These are phyloP conservation scores for Capsicum chinense DNA, from an alignment of 257 asterid genomes.

Conservation along the genomic window DNA sequence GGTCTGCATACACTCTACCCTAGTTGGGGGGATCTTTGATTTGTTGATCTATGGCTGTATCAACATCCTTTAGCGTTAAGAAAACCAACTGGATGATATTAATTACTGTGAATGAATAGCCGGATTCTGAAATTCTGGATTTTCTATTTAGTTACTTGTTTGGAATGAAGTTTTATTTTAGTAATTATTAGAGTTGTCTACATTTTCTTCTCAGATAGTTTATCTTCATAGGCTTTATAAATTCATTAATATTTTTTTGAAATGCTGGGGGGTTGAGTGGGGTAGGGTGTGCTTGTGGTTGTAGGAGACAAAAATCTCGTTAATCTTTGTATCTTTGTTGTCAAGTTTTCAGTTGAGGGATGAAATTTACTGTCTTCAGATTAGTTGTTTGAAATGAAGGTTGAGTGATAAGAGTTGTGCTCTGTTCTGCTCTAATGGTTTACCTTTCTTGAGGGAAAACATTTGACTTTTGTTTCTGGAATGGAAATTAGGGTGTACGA, in stretches of 20 bases:
- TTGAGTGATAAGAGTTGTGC: not conserved
- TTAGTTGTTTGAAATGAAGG: not conserved
- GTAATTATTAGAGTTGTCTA: not conserved
- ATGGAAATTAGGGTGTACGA: constrained; percentile 67
- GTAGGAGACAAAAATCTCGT: not conserved
- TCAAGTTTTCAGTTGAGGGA: not conserved
- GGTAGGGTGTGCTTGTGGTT: not conserved
- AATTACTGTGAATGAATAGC: not conserved
- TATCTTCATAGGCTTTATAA: not conserved
- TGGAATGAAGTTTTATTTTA: not conserved
- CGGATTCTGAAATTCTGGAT: not conserved
- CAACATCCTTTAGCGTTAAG: not conserved
- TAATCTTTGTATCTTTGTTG: not conserved
- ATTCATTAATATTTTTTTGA: not conserved
- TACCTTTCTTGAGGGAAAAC: not conserved
- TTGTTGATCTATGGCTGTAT: constrained; percentile 6
- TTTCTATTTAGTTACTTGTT: constrained; percentile 4
- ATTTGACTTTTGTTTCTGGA: not conserved
- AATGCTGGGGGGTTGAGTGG: not conserved
- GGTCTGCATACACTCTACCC: too few relatives aligned
- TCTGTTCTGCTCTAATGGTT: not conserved
- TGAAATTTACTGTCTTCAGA: not conserved
- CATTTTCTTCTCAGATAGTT: not conserved
- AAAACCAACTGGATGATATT: not conserved
- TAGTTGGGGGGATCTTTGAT: not conserved